phyloP scores from a whole-genome alignment of 768 basidiomycete species.

The Punctularia strigosozonata region DNA sequence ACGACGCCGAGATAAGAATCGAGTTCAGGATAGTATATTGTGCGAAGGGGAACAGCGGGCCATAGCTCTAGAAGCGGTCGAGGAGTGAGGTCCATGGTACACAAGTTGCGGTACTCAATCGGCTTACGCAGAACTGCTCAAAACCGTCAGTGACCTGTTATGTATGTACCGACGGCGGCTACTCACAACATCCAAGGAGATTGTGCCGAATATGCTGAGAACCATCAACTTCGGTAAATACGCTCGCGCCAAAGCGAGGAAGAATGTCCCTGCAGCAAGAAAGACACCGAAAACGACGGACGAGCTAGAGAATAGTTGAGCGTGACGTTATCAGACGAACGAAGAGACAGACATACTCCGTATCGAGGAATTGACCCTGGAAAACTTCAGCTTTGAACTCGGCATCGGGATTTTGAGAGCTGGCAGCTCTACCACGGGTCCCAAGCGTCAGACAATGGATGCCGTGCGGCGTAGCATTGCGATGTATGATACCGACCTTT shows the following conservation, averaged over 20 bases:
- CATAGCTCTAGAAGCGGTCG: constrained; percentile 22
- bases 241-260: constrained; percentile 33
- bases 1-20: constrained; percentile 30
- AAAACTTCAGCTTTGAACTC: constrained; percentile 30
- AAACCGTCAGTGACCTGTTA: too few relatives aligned
- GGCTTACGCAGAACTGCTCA: not conserved
- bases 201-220: constrained; percentile 33
- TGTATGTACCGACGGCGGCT: too few relatives aligned
- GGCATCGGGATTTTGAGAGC: constrained; percentile 25
- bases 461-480: not conserved
- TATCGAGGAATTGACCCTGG: constrained; percentile 37
- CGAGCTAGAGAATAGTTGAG: constrained; percentile 15
- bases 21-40: constrained; percentile 31
- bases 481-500: constrained; percentile 15
- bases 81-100: constrained; percentile 10
- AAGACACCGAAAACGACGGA: constrained; percentile 37
- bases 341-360: constrained; percentile 13
- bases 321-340: not conserved
- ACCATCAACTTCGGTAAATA: constrained; percentile 33
- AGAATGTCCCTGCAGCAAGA: constrained; percentile 31
- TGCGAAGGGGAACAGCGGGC: constrained; percentile 36
- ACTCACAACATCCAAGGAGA: constrained; percentile 34
- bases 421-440: constrained; percentile 17
- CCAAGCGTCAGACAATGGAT: not conserved
- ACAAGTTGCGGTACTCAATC: not conserved